A percentile compares a stretch with the other conserved stretches of the same genome.
These are phyloP conservation scores for Pittosporum tobira DNA, from an alignment of 129 eudicot genomes.

Conservation along the genomic window DNA sequence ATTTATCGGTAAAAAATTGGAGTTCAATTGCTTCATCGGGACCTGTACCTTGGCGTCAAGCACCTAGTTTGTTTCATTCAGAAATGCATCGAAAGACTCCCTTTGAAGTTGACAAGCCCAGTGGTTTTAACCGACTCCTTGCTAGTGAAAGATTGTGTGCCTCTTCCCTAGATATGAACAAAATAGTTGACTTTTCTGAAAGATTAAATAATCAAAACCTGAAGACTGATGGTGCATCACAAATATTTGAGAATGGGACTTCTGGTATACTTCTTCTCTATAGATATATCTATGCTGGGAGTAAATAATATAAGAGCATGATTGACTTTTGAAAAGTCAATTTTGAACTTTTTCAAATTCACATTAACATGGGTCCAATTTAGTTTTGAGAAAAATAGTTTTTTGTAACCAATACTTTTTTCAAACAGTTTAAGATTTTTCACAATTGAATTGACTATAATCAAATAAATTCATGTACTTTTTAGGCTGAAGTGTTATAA, in stretches of 20 bases:
- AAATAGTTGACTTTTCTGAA: conserved; percentile 27
- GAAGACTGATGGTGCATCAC: conserved; percentile 30
- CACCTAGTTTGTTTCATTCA: conserved; percentile 46
- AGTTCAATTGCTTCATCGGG: conserved; percentile 52
- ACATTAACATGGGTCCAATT: too few relatives aligned
- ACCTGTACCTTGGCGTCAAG: conserved; percentile 80
- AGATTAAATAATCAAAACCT: conserved; percentile 29
- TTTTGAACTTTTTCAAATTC: too few relatives aligned
- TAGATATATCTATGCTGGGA: conserved; percentile 3
- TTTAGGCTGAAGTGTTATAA: too few relatives aligned
- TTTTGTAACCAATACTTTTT: too few relatives aligned
- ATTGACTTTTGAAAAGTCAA: too few relatives aligned
- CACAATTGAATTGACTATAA: too few relatives aligned
- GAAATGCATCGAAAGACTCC: conserved; percentile 28
- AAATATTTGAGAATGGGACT: conserved; percentile 26
- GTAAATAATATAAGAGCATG: too few relatives aligned
- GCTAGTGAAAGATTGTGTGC: conserved; percentile 27
- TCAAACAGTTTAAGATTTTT: too few relatives aligned
- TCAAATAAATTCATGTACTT: too few relatives aligned
- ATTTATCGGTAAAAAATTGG: conserved; percentile 42
- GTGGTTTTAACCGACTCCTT: conserved; percentile 20
- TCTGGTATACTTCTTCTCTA: conserved; percentile 33
- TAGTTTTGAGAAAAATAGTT: too few relatives aligned
- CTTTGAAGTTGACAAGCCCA: conserved; percentile 25
- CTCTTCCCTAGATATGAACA: conserved; percentile 28